phyloP scores from a whole-genome alignment of 306 rosid species.

The Carpinus viminea region DNA sequence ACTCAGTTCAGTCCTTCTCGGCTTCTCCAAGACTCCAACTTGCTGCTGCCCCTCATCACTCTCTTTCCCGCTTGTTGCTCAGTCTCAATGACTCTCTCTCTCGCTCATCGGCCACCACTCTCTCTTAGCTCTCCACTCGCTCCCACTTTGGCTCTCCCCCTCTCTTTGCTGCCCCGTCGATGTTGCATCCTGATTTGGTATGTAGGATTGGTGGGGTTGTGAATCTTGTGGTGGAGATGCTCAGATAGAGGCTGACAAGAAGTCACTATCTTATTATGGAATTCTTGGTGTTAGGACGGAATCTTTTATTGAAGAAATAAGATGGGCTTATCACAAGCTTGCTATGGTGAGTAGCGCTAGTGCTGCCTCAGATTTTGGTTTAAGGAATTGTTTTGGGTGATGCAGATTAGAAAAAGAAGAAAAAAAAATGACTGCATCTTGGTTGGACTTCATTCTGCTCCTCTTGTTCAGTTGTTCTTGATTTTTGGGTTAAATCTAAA shows the following conservation, averaged over 20 bases:
- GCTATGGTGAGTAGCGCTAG: constrained; percentile 60
- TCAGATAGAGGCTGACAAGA: constrained; percentile 16
- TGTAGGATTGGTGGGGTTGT: neutral
- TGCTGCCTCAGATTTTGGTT: neutral
- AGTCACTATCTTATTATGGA: constrained; percentile 42
- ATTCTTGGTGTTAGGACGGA: constrained; percentile 63
- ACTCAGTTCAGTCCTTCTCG: too few relatives aligned
- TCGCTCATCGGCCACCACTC: too few relatives aligned
- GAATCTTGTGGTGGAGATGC: constrained; percentile 42
- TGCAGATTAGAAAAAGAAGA: neutral
- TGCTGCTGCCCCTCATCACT: too few relatives aligned
- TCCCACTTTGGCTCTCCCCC: too few relatives aligned
- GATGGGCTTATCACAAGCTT: constrained; percentile 75
- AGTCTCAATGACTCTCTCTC: too few relatives aligned
- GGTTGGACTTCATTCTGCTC: neutral
- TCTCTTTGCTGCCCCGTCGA: too few relatives aligned
- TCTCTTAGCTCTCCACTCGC: too few relatives aligned
- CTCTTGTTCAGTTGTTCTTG: neutral
- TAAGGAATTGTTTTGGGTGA: neutral
- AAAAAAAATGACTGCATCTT: too few relatives aligned
- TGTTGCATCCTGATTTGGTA: too few relatives aligned
- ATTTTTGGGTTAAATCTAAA: neutral
- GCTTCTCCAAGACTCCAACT: too few relatives aligned
- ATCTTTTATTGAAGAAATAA: constrained; percentile 60
- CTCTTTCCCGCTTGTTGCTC: too few relatives aligned